Evolutionary conservation across 257 asterid genomes (phyloP).

Genomic region (Craterostigma plantagineum): DNA sequence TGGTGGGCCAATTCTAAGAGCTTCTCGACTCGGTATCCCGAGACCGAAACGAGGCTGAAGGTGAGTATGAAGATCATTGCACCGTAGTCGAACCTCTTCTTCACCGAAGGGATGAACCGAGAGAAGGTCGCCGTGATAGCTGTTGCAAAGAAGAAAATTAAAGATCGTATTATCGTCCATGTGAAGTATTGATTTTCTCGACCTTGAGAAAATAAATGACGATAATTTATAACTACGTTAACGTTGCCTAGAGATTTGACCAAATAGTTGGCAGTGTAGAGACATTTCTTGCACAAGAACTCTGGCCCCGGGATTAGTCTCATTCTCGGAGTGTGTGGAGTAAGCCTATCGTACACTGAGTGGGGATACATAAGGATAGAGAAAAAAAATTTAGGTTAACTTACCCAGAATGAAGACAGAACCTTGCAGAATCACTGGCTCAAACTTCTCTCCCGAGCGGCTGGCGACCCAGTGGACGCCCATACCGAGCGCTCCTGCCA

Average conservation of each 20-base stretch:
- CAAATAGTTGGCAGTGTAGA: too few species aligned
- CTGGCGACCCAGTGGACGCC: conserved; percentile 88
- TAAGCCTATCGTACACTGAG: too few species aligned
- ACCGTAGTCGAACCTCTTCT: conserved; percentile 69
- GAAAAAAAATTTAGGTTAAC: too few species aligned
- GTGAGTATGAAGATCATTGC: conserved; percentile 73
- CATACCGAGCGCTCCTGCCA: conserved; percentile 65
- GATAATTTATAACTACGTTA: too few species aligned
- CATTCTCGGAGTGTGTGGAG: too few species aligned
- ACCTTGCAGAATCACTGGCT: conserved; percentile 49
- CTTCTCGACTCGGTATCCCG: conserved; percentile 70
- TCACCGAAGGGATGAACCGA: conserved; percentile 60
- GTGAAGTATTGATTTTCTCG: too few species aligned
- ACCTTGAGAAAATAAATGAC: too few species aligned
- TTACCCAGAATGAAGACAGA: conserved; percentile 65
- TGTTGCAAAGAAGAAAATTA: conserved; percentile 35
- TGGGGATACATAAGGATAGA: too few species aligned
- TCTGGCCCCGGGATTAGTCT: too few species aligned
- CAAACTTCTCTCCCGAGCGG: conserved; percentile 36
- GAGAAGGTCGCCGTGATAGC: conserved; percentile 73
- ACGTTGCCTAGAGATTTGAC: too few species aligned
- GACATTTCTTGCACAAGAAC: too few species aligned
- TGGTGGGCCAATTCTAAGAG: conserved; percentile 51
- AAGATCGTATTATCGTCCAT: too few species aligned
- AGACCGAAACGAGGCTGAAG: conserved; percentile 67